Base-by-base conservation (phyloP, 2,329 filamentous ascomycete genomes). In the Phoma herbarum region DNA sequence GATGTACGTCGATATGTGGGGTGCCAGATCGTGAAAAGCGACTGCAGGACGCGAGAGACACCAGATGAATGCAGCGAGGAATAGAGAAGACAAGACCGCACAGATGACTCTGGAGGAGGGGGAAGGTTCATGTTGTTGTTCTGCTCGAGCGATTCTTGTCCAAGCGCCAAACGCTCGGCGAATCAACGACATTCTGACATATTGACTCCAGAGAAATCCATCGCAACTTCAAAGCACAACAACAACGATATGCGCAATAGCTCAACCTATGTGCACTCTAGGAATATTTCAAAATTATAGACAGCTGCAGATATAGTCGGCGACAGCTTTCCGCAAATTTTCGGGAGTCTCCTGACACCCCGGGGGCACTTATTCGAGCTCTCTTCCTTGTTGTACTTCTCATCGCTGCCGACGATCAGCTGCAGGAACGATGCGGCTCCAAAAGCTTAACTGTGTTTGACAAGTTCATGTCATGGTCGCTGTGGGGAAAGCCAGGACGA, bases 351-450 rank as follows among this genome's bases (percentile, higher is more conserved):
- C 51, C 48, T 48, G 49, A 47, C 50, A 52, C 55, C 56, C 50
- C 42, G 49, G 35, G 35, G 43, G 47, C 18, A 41, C 55, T 50
- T 57, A 45, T 68, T 65, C 49, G 31, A 62, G 25, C 52, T 49
- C 56, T 63, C 59, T 57, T 58, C 53, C 55, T 47, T 39, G 33
- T 61, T 46, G 62, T 59, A 54, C 63, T 51, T 61, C 52, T 62
- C 57, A 63, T 67, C 63, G 62, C 67, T 70, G 71, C 66, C 60
- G 64, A 60, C 64, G 66, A 73, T 74, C 72, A 62, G 47, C 64
- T 71, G 73, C 70, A 75, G 72, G 71, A 68, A 73, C 71, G 50
- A 67, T 74, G 72, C 69, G 72, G 71, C 72, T 75, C 62, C 18
- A 68, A 74, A 70, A 60, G 72, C 74, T 75, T 73, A 69, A 67